Conservation (phyloP, 371 early-diverging fungal species). For the Mucor lusitanicus region DNA sequence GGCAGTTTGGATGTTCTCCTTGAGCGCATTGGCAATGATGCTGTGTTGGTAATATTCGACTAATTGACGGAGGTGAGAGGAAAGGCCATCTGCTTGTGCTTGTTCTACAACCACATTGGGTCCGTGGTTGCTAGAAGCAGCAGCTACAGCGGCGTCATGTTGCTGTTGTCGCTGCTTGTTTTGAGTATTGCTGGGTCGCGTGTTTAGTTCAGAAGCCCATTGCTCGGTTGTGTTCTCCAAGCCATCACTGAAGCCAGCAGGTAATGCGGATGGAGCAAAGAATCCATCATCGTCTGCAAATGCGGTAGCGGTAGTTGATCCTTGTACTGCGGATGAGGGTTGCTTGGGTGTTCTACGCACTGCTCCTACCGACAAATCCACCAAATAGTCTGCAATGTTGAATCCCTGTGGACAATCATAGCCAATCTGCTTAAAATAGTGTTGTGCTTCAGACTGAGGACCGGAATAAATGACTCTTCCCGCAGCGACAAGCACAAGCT, state of each 20-base stretch:
- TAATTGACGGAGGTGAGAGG: slow-evolving; percentile 48
- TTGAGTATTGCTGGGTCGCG: slow-evolving; percentile 12
- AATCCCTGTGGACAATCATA: slow-evolving; percentile 86
- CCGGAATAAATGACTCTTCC: slow-evolving; percentile 87
- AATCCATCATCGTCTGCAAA: slow-evolving; percentile 7
- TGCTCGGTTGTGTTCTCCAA: slow-evolving; percentile 47
- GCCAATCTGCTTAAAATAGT: slow-evolving; percentile 71
- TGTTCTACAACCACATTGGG: slow-evolving; percentile 31
- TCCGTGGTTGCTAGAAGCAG: not conserved
- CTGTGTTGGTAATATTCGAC: slow-evolving; percentile 55
- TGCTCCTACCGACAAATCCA: slow-evolving; percentile 77
- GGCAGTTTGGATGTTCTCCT: slow-evolving; percentile 50
- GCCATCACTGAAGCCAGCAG: slow-evolving; percentile 21
- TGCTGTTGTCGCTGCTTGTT: not conserved
- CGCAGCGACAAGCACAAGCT: slow-evolving; percentile 82
- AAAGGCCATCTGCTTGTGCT: slow-evolving; percentile 27
- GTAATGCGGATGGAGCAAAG: slow-evolving; percentile 8
- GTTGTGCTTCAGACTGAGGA: slow-evolving; percentile 48
- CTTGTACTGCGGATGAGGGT: not conserved
- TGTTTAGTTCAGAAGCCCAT: slow-evolving; percentile 44
- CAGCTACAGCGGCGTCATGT: not conserved
- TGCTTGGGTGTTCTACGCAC: slow-evolving; percentile 28
- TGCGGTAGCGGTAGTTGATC: not conserved
- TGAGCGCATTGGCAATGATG: slow-evolving; percentile 38
- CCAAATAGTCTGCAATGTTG: slow-evolving; percentile 91